Percentiles rank a stretch among this genome's conserved stretches.
Evolutionary conservation across 2,329 filamentous ascomycete species (phyloP).

Genomic region (Dendrostoma leiphaemia): DNA sequence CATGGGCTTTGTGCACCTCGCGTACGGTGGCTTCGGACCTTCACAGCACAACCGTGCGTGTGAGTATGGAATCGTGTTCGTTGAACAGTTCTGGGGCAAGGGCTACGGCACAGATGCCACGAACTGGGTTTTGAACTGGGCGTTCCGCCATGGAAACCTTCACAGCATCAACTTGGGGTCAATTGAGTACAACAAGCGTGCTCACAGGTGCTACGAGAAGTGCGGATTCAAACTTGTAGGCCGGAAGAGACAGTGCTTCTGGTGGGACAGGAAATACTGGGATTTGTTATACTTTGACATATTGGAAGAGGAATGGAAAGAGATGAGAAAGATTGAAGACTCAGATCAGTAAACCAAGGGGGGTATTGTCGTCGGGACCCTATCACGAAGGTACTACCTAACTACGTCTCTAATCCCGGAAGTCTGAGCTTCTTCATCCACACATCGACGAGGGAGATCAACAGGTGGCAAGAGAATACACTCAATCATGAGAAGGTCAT

Average conservation of each 20-base stretch:
- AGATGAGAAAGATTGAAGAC: slow-evolving; percentile 5
- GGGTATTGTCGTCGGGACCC: slow-evolving; percentile 31
- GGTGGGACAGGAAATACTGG: slow-evolving; percentile 32
- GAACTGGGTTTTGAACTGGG: slow-evolving; percentile 36
- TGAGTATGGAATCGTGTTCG: slow-evolving; percentile 23
- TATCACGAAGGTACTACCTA: too few relatives aligned
- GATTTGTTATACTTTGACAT: slow-evolving; percentile 23
- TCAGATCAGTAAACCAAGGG: too few relatives aligned
- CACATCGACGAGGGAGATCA: too few relatives aligned
- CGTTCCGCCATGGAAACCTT: slow-evolving; percentile 34
- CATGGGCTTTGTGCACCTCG: slow-evolving; percentile 19
- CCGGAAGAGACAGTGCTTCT: slow-evolving; percentile 23
- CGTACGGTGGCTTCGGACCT: neutral
- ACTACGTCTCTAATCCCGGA: too few relatives aligned
- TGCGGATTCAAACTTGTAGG: slow-evolving; percentile 38
- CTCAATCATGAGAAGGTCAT: too few relatives aligned
- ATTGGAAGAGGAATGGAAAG: slow-evolving; percentile 28
- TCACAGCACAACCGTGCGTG: slow-evolving; percentile 23
- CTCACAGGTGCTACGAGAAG: slow-evolving; percentile 35
- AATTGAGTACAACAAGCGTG: slow-evolving; percentile 37
- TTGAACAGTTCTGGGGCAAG: slow-evolving; percentile 30
- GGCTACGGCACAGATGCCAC: slow-evolving; percentile 41
- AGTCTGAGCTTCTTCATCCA: too few relatives aligned
- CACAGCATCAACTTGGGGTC: slow-evolving; percentile 34
- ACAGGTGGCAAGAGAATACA: too few relatives aligned